These are phyloP conservation scores for Neurospora sp. DNA, from an alignment of 2,329 filamentous ascomycete genomes.

Conservation along the genomic window DNA sequence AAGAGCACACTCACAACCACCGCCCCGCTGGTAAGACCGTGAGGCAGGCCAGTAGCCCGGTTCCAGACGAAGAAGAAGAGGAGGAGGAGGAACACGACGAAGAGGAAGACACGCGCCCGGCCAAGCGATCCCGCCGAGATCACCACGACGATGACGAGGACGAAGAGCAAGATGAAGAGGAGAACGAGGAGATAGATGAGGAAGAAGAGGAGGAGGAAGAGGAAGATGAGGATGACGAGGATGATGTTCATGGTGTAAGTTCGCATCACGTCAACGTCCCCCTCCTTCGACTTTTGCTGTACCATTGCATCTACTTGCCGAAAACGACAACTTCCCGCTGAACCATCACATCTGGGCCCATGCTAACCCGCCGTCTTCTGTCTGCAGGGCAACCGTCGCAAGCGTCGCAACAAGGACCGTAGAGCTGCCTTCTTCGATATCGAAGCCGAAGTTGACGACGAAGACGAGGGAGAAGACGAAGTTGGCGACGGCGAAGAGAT, in stretches of 20 bases:
- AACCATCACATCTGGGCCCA: neutral
- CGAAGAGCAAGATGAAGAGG: slow-evolving; percentile 25
- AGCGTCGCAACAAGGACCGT: slow-evolving; percentile 67
- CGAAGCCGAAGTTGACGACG: slow-evolving; percentile 95
- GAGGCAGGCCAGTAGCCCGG: slow-evolving; percentile 28
- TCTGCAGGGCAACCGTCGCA: slow-evolving; percentile 48
- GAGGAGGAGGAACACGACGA: slow-evolving; percentile 35
- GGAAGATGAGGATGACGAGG: slow-evolving; percentile 53
- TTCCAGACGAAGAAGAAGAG: slow-evolving; percentile 34
- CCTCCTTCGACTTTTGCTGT: neutral
- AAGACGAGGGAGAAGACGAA: slow-evolving; percentile 79
- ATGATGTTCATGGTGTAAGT: slow-evolving; percentile 57
- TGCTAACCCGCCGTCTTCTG: neutral
- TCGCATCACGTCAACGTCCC: slow-evolving; percentile 6
- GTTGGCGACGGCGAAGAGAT: slow-evolving; percentile 80
- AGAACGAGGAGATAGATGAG: slow-evolving; percentile 33
- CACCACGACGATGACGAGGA: slow-evolving; percentile 24
- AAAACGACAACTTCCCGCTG: neutral
- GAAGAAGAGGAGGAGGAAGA: slow-evolving; percentile 47
- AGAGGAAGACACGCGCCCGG: slow-evolving; percentile 13
- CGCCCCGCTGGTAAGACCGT: slow-evolving; percentile 23
- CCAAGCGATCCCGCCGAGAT: slow-evolving; percentile 23
- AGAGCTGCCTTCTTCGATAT: slow-evolving; percentile 91
- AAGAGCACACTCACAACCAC: slow-evolving; percentile 15
- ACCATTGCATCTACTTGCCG: neutral